Conservation (phyloP, 2,329 filamentous ascomycete species). For the Dendrostoma leiphaemia region DNA sequence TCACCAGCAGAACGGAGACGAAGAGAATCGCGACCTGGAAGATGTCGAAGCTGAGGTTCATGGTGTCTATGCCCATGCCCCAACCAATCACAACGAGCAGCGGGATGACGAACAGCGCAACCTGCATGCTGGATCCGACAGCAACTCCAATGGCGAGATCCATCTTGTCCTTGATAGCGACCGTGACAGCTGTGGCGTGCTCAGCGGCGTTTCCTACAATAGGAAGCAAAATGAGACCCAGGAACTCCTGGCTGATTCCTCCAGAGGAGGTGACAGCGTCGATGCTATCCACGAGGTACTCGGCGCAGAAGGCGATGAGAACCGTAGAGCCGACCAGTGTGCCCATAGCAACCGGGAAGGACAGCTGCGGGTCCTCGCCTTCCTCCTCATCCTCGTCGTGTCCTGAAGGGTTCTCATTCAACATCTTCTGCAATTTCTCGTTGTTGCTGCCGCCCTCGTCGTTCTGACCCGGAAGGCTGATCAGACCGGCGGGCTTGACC, state of each 20-base stretch:
- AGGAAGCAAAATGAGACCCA: slow-evolving; percentile 76
- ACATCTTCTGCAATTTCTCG: slow-evolving; percentile 43
- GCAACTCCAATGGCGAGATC: slow-evolving; percentile 79
- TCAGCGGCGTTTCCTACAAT: slow-evolving; percentile 84
- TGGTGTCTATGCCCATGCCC: slow-evolving; percentile 68
- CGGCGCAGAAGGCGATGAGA: slow-evolving; percentile 77
- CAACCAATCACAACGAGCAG: slow-evolving; percentile 76
- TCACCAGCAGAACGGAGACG: slow-evolving; percentile 78
- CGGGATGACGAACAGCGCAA: slow-evolving; percentile 75
- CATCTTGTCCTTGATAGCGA: slow-evolving; percentile 83
- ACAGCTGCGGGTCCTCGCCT: slow-evolving; percentile 71
- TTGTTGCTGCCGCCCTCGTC: slow-evolving; percentile 27
- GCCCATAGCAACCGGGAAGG: slow-evolving; percentile 67
- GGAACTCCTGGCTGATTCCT: slow-evolving; percentile 67
- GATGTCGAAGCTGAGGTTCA: slow-evolving; percentile 82
- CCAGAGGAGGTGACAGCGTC: slow-evolving; percentile 61
- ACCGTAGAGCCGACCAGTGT: slow-evolving; percentile 73
- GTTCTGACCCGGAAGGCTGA: slow-evolving; percentile 29
- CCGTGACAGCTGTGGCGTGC: slow-evolving; percentile 77
- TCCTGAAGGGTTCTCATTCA: slow-evolving; percentile 37
- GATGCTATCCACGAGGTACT: slow-evolving; percentile 75
- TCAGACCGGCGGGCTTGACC: slow-evolving; percentile 37
- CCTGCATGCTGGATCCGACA: slow-evolving; percentile 78
- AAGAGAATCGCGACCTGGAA: slow-evolving; percentile 89
- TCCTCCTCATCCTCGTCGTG: slow-evolving; percentile 64